Evolutionary conservation across 768 basidiomycete genomes (phyloP), one percentile per base, ranked within the genome.

Genomic region (Suillus weaverae): DNA sequence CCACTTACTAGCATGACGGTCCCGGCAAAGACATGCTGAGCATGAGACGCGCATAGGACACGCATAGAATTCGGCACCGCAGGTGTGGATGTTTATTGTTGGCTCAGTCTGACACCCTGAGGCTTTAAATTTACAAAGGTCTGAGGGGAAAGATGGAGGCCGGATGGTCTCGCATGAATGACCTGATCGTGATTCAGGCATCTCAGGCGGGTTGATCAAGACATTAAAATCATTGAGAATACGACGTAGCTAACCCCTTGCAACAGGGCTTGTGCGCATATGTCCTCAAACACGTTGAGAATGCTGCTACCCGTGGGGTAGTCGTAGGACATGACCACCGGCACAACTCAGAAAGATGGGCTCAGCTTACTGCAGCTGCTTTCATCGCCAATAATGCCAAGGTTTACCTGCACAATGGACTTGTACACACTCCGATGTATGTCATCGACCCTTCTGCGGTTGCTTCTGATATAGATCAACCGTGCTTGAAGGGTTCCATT

Each of bases 161-260:
- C 9, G 94, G 94, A 2, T 94, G 90, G 85, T 83, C 91, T n/a
- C 84, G 91, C 62, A 95, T 96, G 92, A 96, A 96, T 72, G 92
- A 95, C 74, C 76, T 96, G 63, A 91, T 87, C 56, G 79, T 94
- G 61, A 88, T 92, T 50, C 92, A 94, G 72, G 84, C 92, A 11
- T 92, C 91, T 16, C 92, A 95, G 82, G 92, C 86, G 50, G 54
- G 77, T 51, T 53, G 9, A 20, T 1, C 53, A 38, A 16, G n/a
- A 46, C 20, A 43, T 38, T 35, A 4, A 18, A 7, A 38, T 30
- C 38, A 41, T 26, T 36, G 43, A 26, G 3, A 32, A 22, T 38
- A 35, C 32, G 35, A 39, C 41, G 54, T 62, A 7, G 36, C 48
- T 44, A 20, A 59, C 20, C 35, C 30, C 54, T 13, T 33, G 43